phyloP scores from a whole-genome alignment of 768 basidiomycete species.

The Tubosaeta sp. region DNA sequence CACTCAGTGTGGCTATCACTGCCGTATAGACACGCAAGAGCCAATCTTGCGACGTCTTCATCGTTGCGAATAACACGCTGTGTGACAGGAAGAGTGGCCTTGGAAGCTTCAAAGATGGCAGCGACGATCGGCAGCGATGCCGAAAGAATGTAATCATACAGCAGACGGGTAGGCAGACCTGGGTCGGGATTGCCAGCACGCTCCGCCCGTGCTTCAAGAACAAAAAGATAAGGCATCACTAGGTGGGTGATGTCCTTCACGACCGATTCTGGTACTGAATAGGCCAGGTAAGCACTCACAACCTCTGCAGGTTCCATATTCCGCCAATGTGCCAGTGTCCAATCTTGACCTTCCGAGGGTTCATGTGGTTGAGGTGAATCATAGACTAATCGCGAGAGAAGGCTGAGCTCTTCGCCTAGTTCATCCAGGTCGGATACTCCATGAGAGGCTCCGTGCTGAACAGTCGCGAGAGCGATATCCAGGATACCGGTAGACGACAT shows the following conservation, averaged over 20 bases:
- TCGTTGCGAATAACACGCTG: conserved; percentile 79
- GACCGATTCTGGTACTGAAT: conserved; percentile 64
- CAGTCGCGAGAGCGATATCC: conserved; percentile 69
- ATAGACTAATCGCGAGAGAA: conserved; percentile 84
- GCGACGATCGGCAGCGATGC: conserved; percentile 65
- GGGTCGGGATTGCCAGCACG: conserved; percentile 71
- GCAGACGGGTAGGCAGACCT: conserved; percentile 54
- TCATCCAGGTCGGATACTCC: conserved; percentile 76
- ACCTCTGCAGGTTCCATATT: conserved; percentile 60
- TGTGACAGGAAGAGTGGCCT: conserved; percentile 70
- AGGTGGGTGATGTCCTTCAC: conserved; percentile 67
- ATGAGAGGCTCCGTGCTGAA: conserved; percentile 84
- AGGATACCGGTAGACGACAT: conserved; percentile 69
- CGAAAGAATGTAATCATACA: conserved; percentile 69
- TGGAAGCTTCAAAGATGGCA: conserved; percentile 85
- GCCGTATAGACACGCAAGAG: conserved; percentile 87
- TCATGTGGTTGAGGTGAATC: conserved; percentile 53
- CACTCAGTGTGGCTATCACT: conserved; percentile 67
- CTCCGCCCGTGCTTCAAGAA: conserved; percentile 85
- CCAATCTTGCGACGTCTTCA: conserved; percentile 79
- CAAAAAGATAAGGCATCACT: conserved; percentile 90
- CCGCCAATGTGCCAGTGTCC: conserved; percentile 75
- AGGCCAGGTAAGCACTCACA: conserved; percentile 69
- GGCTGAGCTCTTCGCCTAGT: conserved; percentile 86
- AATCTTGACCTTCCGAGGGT: conserved; percentile 50